Base-by-base conservation (phyloP, 225 moss, liverwort and hornwort genomes). In the Marchantia polymorpha region DNA sequence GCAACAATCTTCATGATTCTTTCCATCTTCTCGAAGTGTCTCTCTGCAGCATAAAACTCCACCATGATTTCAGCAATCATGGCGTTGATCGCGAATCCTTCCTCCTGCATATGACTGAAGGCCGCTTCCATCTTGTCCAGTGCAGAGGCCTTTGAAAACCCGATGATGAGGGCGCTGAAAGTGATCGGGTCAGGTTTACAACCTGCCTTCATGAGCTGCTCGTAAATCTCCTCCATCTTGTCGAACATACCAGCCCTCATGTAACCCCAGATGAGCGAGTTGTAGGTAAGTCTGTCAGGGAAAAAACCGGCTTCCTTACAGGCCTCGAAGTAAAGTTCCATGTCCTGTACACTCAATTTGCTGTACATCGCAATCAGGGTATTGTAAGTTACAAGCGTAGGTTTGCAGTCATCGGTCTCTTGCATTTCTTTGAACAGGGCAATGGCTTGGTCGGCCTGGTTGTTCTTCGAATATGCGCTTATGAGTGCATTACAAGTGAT, bases 361-460 rank as follows among this genome's bases (percentile, higher is more conserved):
- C 93, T 93, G 84, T 88, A 99, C 93, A 95, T 99, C 10, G 93
- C 91, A 81, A 99, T 99, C 58, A 99, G 92, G 1, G 99, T 99
- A 73, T 99, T 99, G 64, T 93, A 95, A 7, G 99, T 95, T 76
- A 99, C 93, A 31, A 99, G 88, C 6, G 93, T 99, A 56, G 99
- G 99, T 82, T 92, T 93, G 79, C 93, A 93, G 77, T 95, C 90
- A 10, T 88, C 88, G 0, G 90, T 85, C 25, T 82, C 83, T 83
- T 85, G 85, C 99, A 99, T 99, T 27, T 91, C 81, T 67, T 83
- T 75, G 68, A 99, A 99, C 46, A 99, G 69, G 26, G 82, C 77
- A 79, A 99, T 78, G 48, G 93, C 99, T 59, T 86, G 87, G 8
- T 85, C 83, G 23, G 88, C 63, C 71, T 91, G 89, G 78, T 92